Base-by-base conservation (phyloP, 441 rosid species). In the Euphorbia celastroides region DNA sequence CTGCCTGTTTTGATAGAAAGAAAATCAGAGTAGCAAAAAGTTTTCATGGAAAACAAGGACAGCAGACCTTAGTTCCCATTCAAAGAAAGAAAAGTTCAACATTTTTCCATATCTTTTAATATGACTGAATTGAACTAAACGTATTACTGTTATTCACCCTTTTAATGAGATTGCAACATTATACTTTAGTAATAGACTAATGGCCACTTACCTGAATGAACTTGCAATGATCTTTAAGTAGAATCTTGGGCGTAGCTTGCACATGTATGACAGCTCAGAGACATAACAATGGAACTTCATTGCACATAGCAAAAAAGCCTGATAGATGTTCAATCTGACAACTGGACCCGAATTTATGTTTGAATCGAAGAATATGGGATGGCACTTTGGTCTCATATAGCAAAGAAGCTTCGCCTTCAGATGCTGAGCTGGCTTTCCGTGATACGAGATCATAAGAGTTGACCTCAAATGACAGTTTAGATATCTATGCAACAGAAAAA, bases 221-320 rank as follows among this genome's bases (percentile, higher is more conserved):
- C 26, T 72, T 71, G 69, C 78, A 61, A 92, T 82, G 67, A 79
- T 76, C 62, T 73, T 73, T 54, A 76, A 64, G 72, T 77, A 75
- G 59, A 51, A 69, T 54, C 36, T 66, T 22, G 90, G 68, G 2
- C 36, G 55, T 55, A 87, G 71, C 72, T 77, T 79, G 88, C 88
- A 84, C 57, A 81, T 75, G 72, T 72, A 74, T 7, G 82, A 80
- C 76, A 88, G 62, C 58, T 85, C 86, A 16, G 82, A 74, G 42
- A 83, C 70, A 69, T 86, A 87, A 72, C 97, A 85, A 65, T 88
- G 97, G 74, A 82, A 88, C 72, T 91, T 94, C 97, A 94, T 92
- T 22, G 97, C 98, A 71, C 86, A 81, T 68, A 92, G 66, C 79
- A 94, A 69, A 68, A 94, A 89, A 54, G 81, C 78, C 78, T 94